Conservation (phyloP, 306 rosid species). For the Ochetophila trinervis region DNA sequence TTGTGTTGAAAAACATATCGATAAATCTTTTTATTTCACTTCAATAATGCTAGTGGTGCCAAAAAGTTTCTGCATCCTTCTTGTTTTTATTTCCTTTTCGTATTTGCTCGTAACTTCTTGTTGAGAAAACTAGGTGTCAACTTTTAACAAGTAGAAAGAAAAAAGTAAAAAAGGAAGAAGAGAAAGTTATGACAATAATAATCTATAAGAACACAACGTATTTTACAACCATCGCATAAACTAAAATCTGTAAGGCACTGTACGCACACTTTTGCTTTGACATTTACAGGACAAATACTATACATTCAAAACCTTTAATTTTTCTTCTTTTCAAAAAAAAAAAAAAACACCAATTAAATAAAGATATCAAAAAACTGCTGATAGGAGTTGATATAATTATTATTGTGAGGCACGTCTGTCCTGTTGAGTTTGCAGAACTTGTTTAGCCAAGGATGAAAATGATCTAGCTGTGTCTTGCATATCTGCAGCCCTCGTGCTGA, state of each 20-base stretch:
- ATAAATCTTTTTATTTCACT: too few species aligned
- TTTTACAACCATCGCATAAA: too few species aligned
- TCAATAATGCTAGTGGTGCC: too few species aligned
- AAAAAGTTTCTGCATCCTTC: not conserved
- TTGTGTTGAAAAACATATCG: too few species aligned
- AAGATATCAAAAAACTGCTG: too few species aligned
- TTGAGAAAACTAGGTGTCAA: not conserved
- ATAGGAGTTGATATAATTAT: not conserved
- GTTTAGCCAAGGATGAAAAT: slow-evolving; percentile 77
- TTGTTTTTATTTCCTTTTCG: not conserved
- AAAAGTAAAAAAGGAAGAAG: not conserved
- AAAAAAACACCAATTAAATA: too few species aligned
- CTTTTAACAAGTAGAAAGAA: not conserved
- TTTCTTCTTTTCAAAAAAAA: too few species aligned
- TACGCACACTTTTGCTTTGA: not conserved
- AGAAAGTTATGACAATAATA: too few species aligned
- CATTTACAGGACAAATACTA: not conserved
- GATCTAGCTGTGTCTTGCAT: slow-evolving; percentile 82
- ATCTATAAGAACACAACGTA: too few species aligned
- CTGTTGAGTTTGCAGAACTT: slow-evolving; percentile 61
- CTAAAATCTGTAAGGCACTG: too few species aligned
- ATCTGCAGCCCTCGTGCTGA: slow-evolving; percentile 47
- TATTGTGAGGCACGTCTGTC: slow-evolving; percentile 39
- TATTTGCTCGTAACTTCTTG: too few species aligned
- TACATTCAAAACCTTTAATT: not conserved